phyloP scores from a whole-genome alignment of 1,284 basidiomycete genomes.

The Ustilago trichophora region DNA sequence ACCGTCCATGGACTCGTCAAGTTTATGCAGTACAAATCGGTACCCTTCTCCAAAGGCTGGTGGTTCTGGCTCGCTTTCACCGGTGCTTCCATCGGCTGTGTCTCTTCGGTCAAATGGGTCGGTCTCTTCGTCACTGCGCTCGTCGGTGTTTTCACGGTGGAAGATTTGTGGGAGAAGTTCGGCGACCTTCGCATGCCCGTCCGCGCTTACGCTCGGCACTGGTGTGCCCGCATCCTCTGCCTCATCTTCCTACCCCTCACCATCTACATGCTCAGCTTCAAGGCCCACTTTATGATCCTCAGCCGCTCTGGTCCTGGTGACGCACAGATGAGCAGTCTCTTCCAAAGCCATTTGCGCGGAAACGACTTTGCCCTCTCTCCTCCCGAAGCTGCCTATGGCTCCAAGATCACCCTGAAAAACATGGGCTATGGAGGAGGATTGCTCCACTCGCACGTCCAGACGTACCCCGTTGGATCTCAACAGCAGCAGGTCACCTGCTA shows the following conservation, averaged over 20 bases:
- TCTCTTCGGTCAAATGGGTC: constrained; percentile 96
- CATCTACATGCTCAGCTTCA: constrained; percentile 94
- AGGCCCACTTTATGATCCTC: constrained; percentile 92
- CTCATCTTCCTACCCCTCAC: constrained; percentile 88
- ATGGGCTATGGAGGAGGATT: constrained; percentile 97
- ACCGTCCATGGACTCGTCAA: constrained; percentile 94
- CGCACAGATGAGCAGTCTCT: constrained; percentile 96
- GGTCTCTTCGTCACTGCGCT: constrained; percentile 93
- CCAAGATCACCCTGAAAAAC: constrained; percentile 92
- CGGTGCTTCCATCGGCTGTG: constrained; percentile 90
- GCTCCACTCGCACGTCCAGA: constrained; percentile 94
- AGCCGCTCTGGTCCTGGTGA: constrained; percentile 95
- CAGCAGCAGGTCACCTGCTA: constrained; percentile 99
- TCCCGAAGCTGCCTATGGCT: constrained; percentile 84
- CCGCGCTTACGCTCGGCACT: constrained; percentile 86
- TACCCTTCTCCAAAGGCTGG: constrained; percentile 91
- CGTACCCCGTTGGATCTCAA: constrained; percentile 87
- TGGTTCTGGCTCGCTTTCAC: constrained; percentile 94
- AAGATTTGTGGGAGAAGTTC: constrained; percentile 98
- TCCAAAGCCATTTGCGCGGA: constrained; percentile 94
- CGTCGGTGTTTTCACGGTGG: constrained; percentile 93
- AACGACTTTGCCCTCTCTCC: constrained; percentile 81
- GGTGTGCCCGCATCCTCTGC: constrained; percentile 84
- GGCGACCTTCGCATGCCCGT: constrained; percentile 91
- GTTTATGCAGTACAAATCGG: constrained; percentile 90